Base-by-base conservation (phyloP, 352 stramenopile species). In the Stramenopiles sp. region DNA sequence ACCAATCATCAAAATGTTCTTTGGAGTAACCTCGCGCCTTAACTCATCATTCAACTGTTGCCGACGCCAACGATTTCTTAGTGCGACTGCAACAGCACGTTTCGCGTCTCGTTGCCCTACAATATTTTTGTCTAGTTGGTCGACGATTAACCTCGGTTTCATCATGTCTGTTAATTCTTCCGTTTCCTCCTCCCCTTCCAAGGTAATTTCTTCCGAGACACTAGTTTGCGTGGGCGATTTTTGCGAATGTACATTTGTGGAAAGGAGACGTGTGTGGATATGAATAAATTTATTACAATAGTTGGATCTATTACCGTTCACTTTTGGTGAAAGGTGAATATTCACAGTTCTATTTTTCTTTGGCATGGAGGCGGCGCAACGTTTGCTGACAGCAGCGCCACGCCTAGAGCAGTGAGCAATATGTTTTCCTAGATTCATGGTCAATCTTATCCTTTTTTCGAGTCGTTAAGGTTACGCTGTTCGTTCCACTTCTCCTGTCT, bases 1-100 rank as follows among this genome's bases (percentile, higher is more conserved):
- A 0, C 97, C 97, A 82, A 99, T 98, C 95, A 99, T 98, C 33
- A 99, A 85, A 32, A 99, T 98, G 87, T 99, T 99, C 85, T 98
- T 98, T n/a, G 97, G 97, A 80, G 80, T 81, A 0, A 92, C 86
- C 82, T 93, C 88, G 30, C 89, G 89, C 30, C 86, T 85, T 0
- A 94, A 84, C 14, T 97, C 92, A 32, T 97, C 91, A 29, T 91
- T 87, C 44, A 99, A 91, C 84, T 98, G 97, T 81, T 94, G 90
- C 8, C 96, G 92, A 76, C 96, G 91, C 96, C 96, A 99, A 81
- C 96, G 91, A 86, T 99, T 99, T 84, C 96, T 91, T 86, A 99
- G 88, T 67, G 96, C 96, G 83, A 99, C 98, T 7, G 96, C 95
- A 0, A 99, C 95, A 0, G 96, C 95, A 82, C 93, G 89, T 87